Conservation (phyloP, 2,329 filamentous ascomycete genomes). For the Penicillium decumbens region DNA sequence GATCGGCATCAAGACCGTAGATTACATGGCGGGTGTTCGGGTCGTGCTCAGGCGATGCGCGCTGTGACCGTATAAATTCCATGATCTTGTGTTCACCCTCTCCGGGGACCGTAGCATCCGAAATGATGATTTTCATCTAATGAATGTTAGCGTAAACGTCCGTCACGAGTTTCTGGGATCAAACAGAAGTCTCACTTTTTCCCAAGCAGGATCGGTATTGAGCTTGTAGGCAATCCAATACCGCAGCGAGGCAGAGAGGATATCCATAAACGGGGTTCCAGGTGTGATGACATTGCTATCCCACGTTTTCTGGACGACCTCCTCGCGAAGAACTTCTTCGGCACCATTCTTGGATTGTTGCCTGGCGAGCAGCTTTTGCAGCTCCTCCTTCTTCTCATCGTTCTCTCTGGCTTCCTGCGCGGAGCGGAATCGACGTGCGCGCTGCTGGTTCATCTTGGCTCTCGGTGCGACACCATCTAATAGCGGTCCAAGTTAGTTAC, state of each 20-base stretch:
- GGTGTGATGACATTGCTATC: constrained; percentile 87
- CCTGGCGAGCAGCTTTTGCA: constrained; percentile 76
- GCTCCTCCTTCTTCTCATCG: constrained; percentile 82
- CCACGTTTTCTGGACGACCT: constrained; percentile 79
- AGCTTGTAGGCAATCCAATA: constrained; percentile 99
- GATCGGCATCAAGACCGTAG: constrained; percentile 93
- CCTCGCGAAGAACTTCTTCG: constrained; percentile 57
- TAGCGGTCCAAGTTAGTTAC: neutral
- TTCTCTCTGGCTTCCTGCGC: constrained; percentile 94
- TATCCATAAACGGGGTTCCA: constrained; percentile 97
- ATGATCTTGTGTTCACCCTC: constrained; percentile 99
- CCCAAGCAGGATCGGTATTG: constrained; percentile 94
- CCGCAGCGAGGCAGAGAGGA: constrained; percentile 79
- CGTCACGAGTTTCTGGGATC: neutral
- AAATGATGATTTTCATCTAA: constrained; percentile 90
- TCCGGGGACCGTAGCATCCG: constrained; percentile 93
- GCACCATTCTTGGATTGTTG: constrained; percentile 62
- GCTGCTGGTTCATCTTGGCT: constrained; percentile 99
- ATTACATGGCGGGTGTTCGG: constrained; percentile 98
- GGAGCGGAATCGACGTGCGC: constrained; percentile 88
- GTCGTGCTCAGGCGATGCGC: constrained; percentile 82
- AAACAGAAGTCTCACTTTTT: constrained; percentile 50
- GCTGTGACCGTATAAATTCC: constrained; percentile 93
- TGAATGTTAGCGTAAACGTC: constrained; percentile 20
- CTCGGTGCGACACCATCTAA: constrained; percentile 91